These are phyloP conservation scores for Fusarium bactridioides DNA, from an alignment of 2,329 filamentous ascomycete genomes.

Conservation along the genomic window DNA sequence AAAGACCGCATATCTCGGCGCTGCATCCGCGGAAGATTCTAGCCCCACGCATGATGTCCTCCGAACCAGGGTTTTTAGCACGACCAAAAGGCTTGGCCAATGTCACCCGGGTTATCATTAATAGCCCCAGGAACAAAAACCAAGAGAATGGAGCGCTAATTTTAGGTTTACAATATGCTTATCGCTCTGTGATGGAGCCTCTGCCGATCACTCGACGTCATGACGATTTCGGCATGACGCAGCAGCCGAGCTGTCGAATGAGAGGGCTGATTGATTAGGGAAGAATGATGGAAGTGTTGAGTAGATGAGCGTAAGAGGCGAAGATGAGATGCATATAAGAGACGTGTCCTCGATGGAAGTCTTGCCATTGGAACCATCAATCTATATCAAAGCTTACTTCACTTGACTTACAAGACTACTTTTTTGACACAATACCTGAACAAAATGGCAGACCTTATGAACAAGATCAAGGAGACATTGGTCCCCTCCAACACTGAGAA, in stretches of 20 bases:
- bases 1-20: background rate
- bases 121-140: slow-evolving; percentile 5
- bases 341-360: background rate
- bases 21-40: background rate
- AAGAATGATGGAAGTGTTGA: slow-evolving; percentile 8
- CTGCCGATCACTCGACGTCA: slow-evolving; percentile 31
- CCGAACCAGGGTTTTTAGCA: background rate
- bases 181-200: slow-evolving; percentile 14
- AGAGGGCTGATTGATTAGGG: background rate
- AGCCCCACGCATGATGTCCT: slow-evolving; percentile 17
- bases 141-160: background rate
- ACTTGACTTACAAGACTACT: background rate
- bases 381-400: background rate
- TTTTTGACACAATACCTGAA: fast-evolving
- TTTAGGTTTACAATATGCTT: slow-evolving; percentile 35
- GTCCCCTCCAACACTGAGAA: slow-evolving; percentile 4
- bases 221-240: slow-evolving; percentile 24
- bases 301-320: background rate
- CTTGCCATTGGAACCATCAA: fast-evolving
- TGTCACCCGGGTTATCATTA: background rate
- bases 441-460: slow-evolving; percentile 29
- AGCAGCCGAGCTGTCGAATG: slow-evolving; percentile 6
- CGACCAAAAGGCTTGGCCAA: slow-evolving; percentile 9
- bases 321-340: background rate
- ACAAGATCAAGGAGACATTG: slow-evolving; percentile 34